Evolutionary conservation across 805 yeast species (phyloP), one percentile per base, ranked within the genome.

Genomic region (Yamadazyma nakazawae): DNA sequence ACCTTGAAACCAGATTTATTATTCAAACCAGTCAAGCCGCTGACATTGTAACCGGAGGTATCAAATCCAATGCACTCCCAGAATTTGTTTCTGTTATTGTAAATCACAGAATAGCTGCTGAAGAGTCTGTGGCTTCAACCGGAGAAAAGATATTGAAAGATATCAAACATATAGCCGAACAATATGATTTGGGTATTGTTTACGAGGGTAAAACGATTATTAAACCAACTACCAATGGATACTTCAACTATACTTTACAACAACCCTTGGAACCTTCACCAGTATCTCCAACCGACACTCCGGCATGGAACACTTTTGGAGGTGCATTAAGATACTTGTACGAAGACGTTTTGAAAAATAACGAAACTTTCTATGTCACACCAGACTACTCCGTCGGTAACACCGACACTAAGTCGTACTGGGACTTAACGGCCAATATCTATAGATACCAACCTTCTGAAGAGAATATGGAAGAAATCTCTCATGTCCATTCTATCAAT

Each of bases 51-150:
- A 34, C 51, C 7, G 81, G 81, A 10, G 82, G 81, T 1, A 69
- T 63, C n/a, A 77, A 77, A 54, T 58, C 74, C 1, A 77, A 77
- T 52, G 78, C 80, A 1, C 63, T 77, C 21, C 81, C 82, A 1
- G 80, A 77, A 49, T 66, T 66, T 53, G 80, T 68, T 6, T 63
- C 66, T 6, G 62, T 73, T 4, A 56, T 66, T 18, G 67, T 76
- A 16, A 76, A 77, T 58, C 74, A 74, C 32, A 58, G 82, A 43
- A 68, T 77, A 39, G 74, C 79, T 2, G 55, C 75, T 19, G 82
- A 75, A 49, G 68, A 67, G 40, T 47, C 70, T 7, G 70, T 74
- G 11, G 55, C 54, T 2, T 52, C 59, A 24, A 68, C 72, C 0
- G 54, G 59, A 2, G 50, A 61, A 4, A 74, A 72, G 45, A 55